phyloP scores from a whole-genome alignment of 164 flowering plant genomes.

The Santalum album region DNA sequence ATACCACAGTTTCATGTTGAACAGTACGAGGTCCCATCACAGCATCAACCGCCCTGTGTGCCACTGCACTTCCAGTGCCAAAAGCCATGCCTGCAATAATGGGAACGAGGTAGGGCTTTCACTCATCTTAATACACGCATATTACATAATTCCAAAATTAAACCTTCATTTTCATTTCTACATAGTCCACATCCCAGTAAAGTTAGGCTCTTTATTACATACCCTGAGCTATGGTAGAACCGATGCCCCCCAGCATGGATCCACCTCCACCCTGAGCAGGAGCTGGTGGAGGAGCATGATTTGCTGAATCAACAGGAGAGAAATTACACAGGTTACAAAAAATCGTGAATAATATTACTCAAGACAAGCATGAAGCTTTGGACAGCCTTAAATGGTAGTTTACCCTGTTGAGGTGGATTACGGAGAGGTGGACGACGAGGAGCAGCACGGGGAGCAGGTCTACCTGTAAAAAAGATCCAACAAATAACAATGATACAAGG shows the following conservation, averaged over 20 bases:
- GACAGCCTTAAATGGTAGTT: not conserved
- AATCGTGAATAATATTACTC: not conserved
- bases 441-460: not conserved
- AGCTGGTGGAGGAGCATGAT: slow-evolving; percentile 2
- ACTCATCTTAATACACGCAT: not conserved
- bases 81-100: not conserved
- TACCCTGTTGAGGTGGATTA: not conserved
- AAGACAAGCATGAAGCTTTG: not conserved
- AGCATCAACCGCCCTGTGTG: slow-evolving; percentile 3
- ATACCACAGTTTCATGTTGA: slow-evolving; percentile 3
- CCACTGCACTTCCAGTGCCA: slow-evolving; percentile 6
- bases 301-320: not conserved
- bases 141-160: not conserved
- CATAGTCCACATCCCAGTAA: not conserved
- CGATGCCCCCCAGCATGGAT: not conserved
- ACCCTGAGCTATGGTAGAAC: slow-evolving; percentile 4
- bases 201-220: not conserved
- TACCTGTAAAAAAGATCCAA: not conserved
- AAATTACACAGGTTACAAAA: not conserved
- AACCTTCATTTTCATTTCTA: not conserved
- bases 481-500: not conserved
- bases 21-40: slow-evolving; percentile 1
- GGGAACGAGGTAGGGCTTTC: too few species aligned
- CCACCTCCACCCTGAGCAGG: not conserved
- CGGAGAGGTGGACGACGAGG: not conserved